These are phyloP conservation scores for Verticillium dahliae DNA, from an alignment of 2,329 filamentous ascomycete genomes.

Conservation along the genomic window DNA sequence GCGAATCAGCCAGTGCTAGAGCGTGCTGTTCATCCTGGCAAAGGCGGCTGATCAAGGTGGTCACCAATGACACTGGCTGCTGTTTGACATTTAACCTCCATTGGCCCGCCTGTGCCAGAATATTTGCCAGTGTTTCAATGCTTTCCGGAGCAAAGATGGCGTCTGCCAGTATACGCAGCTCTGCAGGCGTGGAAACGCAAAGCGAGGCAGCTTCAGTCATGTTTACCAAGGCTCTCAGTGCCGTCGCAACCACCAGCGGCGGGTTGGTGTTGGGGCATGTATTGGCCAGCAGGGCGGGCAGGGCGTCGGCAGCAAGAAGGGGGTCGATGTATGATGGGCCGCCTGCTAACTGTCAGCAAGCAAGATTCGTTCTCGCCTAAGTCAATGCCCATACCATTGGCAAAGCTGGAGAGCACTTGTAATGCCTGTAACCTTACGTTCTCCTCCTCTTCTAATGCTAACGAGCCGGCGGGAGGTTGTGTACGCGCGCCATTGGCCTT, in stretches of 20 bases:
- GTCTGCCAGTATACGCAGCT: constrained; percentile 49
- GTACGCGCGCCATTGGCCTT: constrained; percentile 28
- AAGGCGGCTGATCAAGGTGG: constrained; percentile 47
- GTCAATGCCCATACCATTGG: constrained; percentile 56
- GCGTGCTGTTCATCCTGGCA: constrained; percentile 67
- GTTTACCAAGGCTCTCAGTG: constrained; percentile 67
- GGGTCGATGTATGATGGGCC: constrained; percentile 73
- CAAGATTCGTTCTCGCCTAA: background rate
- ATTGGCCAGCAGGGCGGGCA: constrained; percentile 65
- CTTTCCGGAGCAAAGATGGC: constrained; percentile 47
- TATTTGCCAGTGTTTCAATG: background rate
- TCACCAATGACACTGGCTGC: constrained; percentile 55
- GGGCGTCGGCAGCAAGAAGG: constrained; percentile 58
- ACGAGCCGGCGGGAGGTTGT: constrained; percentile 20
- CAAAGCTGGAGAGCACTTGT: constrained; percentile 77
- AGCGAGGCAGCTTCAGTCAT: constrained; percentile 61
- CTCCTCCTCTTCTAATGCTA: constrained; percentile 53
- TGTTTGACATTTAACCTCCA: constrained; percentile 30
- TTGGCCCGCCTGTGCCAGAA: constrained; percentile 1
- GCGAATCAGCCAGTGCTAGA: constrained; percentile 61
- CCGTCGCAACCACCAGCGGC: constrained; percentile 61
- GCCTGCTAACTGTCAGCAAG: constrained; percentile 39
- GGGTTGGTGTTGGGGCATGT: constrained; percentile 61
- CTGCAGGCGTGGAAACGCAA: constrained; percentile 40
- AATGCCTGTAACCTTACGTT: constrained; percentile 69